phyloP scores from a whole-genome alignment of 2,329 filamentous ascomycete genomes.

The Botrytis deweyae region DNA sequence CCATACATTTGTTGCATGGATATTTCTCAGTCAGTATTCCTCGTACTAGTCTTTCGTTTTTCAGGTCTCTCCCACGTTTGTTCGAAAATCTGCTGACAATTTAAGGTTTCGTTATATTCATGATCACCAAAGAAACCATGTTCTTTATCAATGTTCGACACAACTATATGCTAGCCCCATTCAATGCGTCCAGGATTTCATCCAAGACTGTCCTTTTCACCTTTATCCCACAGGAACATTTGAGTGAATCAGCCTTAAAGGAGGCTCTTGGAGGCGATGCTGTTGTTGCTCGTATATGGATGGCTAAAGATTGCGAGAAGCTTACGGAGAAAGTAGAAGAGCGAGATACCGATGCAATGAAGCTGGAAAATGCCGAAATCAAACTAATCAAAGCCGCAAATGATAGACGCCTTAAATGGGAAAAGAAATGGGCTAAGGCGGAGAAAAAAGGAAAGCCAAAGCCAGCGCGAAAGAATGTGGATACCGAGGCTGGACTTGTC shows the following conservation, averaged over 20 bases:
- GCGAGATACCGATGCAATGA: conserved; percentile 74
- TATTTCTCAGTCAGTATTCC: conserved; percentile 59
- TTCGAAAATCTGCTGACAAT: conserved; percentile 3
- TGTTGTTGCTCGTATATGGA: conserved; percentile 79
- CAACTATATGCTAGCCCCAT: conserved; percentile 81
- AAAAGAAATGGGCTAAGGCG: conserved; percentile 49
- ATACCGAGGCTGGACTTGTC: conserved; percentile 65
- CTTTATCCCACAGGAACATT: conserved; percentile 76
- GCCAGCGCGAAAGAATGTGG: conserved; percentile 47
- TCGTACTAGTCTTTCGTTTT: not conserved
- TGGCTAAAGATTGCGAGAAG: conserved; percentile 73
- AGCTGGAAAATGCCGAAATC: conserved; percentile 83
- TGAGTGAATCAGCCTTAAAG: conserved; percentile 69
- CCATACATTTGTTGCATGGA: conserved; percentile 75
- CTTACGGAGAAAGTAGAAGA: conserved; percentile 78
- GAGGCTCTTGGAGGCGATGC: conserved; percentile 68
- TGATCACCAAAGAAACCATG: conserved; percentile 81
- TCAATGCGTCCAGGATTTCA: conserved; percentile 80
- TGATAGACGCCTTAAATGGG: conserved; percentile 54
- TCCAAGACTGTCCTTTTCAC: conserved; percentile 88
- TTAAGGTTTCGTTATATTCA: conserved; percentile 76
- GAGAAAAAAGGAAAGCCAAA: conserved; percentile 30
- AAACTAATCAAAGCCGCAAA: conserved; percentile 79
- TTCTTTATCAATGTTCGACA: conserved; percentile 91
- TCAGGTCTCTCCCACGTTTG: not conserved